Conservation (phyloP, 331 rosid species). For the Rhamnella rubrinervis region DNA sequence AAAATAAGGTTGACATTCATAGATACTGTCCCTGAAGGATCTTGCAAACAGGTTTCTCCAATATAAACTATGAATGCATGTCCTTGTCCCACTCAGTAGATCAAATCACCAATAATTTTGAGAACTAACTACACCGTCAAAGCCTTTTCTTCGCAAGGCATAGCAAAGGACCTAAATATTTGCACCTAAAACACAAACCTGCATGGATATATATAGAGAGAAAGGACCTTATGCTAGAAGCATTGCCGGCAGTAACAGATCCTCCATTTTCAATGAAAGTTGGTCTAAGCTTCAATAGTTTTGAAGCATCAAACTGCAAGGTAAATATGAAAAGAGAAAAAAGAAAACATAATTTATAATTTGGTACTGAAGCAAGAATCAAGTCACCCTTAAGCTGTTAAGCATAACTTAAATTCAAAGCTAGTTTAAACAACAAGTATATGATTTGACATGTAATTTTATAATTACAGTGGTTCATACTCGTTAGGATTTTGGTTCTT, state of each 20-base stretch:
- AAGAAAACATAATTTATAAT: constrained; percentile 8
- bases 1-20: background rate
- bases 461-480: background rate
- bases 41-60: background rate
- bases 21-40: background rate
- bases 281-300: constrained; percentile 76
- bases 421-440: constrained; percentile 5
- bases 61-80: background rate
- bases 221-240: constrained; percentile 75
- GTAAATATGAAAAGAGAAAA: constrained; percentile 8
- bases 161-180: background rate
- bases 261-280: constrained; percentile 85
- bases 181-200: background rate
- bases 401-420: constrained; percentile 7
- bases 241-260: constrained; percentile 95
- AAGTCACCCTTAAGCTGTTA: background rate
- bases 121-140: background rate
- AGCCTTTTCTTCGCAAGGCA: background rate
- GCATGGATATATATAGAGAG: constrained; percentile 19
- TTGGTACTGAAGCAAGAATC: background rate
- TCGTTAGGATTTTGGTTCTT: background rate
- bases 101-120: background rate
- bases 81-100: background rate
- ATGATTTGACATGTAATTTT: constrained; percentile 12
- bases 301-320: constrained; percentile 82